Evolutionary conservation across 176 grass and related monocot species (phyloP), one percentile per base, ranked within the genome.

Genomic region (Coix lacrymajobi): DNA sequence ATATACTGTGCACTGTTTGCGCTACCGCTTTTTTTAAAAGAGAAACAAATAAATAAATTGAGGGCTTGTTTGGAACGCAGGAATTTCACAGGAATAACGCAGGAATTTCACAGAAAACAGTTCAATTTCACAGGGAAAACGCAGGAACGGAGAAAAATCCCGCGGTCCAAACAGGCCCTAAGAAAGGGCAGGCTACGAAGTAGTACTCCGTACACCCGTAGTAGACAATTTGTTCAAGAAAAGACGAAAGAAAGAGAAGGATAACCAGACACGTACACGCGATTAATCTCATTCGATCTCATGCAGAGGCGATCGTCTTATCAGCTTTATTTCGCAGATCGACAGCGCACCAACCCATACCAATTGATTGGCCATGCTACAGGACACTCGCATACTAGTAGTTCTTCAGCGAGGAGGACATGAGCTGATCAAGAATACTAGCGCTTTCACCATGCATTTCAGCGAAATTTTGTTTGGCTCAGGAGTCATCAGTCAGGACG

Each of bases 1-100:
- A 8, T 44, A 44, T 16, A 64, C 1, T 5, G 45, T 28, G 24
- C 15, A 26, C 25, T 69, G 48, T 62, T 82, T 49, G 52, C 2
- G 40, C 40, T 71, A 24, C 36, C 66, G 20, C 74, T 88, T 88
- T 71, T 88, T 88, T 71, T 5, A 39, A 51, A 71, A 54, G 41
- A 60, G 46, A 34, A 57, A 51, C 17, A 17, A n/a, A 16, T 38
- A 32, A 11, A 12, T 6, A 4, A 0, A 80, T n/a, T n/a, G 11
- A 7, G 38, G n/a, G n/a, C n/a, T n/a, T n/a, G n/a, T n/a, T n/a
- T n/a, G n/a, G n/a, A n/a, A n/a, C n/a, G n/a, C n/a, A n/a, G n/a
- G n/a, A n/a, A n/a, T n/a, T n/a, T n/a, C n/a, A n/a, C n/a, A n/a
- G n/a, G n/a, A n/a, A n/a, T n/a, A n/a, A n/a, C n/a, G n/a, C n/a